Base-by-base conservation (phyloP, 2,329 filamentous ascomycete species). In the Exophiala oligosperma region DNA sequence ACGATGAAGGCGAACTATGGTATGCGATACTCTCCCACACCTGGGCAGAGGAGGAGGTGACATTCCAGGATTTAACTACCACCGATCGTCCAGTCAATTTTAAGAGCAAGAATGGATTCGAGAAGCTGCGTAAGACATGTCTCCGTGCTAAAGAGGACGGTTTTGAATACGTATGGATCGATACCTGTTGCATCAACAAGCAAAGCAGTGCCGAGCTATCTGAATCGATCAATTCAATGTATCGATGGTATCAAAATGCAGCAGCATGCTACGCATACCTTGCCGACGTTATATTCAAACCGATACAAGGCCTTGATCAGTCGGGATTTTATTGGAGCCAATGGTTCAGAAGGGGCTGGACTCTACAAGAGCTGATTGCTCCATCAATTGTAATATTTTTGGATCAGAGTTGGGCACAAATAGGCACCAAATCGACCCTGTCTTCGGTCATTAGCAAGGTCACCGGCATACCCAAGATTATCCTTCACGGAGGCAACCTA, bases 151-250 rank as follows among this genome's bases (percentile, higher is more conserved):
- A 9, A 6, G 44, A 52, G 4, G 70, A 73, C 49, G 66, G 64
- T 5, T 47, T 71, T 4, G 58, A 59, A 5, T 68, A 69, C 24
- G 57, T 68, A 11, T 67, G 65, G 66, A 52, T 68, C 6, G 66
- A 68, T 48, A 65, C 61, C 1, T 68, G 65, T 44, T 68, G 65
- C 41, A 68, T 68, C 23, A 57, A 67, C 43, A 68, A 65, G 53
- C 29, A 51, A 1, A 59, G 60, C 9, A 60, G 52, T 54, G n/a
- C 14, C 9, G 43, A 46, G 43, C 43, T 46, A 12, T 23, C 14
- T 11, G 64, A 66, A 54, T 62, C 64, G 3, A 46, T 66, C 17
- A 56, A 63, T 14, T 54, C 57, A 12, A 46, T 46, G 43, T 46
- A 21, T 46, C 57, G 66, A 35, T 67, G 60, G 60, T 67, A 67